Conservation (phyloP, 805 yeast species). For the Isabelozyma rhagii region DNA sequence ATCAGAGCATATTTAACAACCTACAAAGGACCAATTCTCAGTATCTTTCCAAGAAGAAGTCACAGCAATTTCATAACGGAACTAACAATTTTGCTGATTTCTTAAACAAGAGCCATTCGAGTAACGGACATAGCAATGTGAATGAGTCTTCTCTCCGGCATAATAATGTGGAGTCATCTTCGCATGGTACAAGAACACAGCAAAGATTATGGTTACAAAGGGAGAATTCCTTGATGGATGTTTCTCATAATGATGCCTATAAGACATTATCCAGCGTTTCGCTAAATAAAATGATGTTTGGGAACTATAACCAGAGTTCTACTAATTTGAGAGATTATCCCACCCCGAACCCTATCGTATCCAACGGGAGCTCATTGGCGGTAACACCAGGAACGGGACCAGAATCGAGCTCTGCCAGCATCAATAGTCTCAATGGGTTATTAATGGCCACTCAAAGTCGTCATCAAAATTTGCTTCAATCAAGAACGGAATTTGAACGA, state of each 20-base stretch:
- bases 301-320: constrained; percentile 25
- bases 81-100: constrained; percentile 31
- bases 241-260: constrained; percentile 31
- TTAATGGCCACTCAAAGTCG: constrained; percentile 25
- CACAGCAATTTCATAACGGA: constrained; percentile 15
- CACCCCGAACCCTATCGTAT: not conserved
- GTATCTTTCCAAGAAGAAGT: constrained; percentile 24
- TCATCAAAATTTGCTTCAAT: constrained; percentile 49
- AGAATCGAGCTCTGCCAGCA: constrained; percentile 4
- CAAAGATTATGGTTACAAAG: constrained; percentile 82
- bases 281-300: constrained; percentile 37
- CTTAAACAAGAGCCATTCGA: constrained; percentile 11
- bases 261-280: constrained; percentile 39
- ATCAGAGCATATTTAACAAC: constrained; percentile 40
- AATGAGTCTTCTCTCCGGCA: not conserved
- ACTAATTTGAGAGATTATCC: constrained; percentile 11
- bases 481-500: constrained; percentile 75
- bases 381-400: not conserved
- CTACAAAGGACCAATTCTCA: constrained; percentile 38
- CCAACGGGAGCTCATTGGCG: constrained; percentile 2
- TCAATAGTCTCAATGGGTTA: constrained; percentile 25
- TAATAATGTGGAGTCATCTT: not conserved
- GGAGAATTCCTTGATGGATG: constrained; percentile 66
- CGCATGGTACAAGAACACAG: constrained; percentile 67
- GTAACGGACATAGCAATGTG: not conserved